A percentile compares a stretch with the other conserved stretches of the same genome.
phyloP scores from a whole-genome alignment of 345 rosid species.

The Salix caprea region DNA sequence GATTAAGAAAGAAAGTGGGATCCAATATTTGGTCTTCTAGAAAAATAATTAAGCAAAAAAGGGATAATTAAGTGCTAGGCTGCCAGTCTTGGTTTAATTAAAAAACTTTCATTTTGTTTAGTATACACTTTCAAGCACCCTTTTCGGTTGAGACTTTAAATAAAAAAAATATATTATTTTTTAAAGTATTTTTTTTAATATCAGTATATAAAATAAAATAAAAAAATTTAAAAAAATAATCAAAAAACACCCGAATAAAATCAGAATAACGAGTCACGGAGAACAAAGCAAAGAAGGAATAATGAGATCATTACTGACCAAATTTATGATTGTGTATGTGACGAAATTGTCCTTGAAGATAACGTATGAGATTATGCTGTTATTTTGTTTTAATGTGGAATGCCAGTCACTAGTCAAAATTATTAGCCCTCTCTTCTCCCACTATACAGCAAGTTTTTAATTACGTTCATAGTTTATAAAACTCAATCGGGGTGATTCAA shows the following conservation, averaged over 20 bases:
- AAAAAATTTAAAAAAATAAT: too few relatives aligned
- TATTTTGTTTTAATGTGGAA: neutral
- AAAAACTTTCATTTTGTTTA: too few relatives aligned
- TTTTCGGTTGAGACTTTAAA: neutral
- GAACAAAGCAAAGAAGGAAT: neutral
- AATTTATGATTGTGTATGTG: neutral
- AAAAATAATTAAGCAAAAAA: neutral
- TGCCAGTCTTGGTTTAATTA: neutral
- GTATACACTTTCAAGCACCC: too few relatives aligned
- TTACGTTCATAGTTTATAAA: too few relatives aligned
- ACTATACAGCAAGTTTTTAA: too few relatives aligned
- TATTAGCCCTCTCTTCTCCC: too few relatives aligned
- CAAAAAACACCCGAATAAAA: too few relatives aligned
- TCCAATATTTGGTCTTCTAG: neutral
- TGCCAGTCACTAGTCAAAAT: too few relatives aligned
- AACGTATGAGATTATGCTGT: neutral
- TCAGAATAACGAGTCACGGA: neutral
- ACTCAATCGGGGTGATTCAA: too few relatives aligned
- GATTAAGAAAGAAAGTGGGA: neutral
- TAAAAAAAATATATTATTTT: too few relatives aligned
- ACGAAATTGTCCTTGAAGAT: neutral
- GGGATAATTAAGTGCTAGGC: neutral
- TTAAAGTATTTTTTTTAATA: too few relatives aligned
- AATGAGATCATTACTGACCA: conserved; percentile 3
- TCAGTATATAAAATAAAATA: too few relatives aligned